Percentiles rank a stretch among this genome's conserved stretches.
These are phyloP conservation scores for Pseudozyma sp. DNA, from an alignment of 1,284 basidiomycete genomes.

Conservation along the genomic window DNA sequence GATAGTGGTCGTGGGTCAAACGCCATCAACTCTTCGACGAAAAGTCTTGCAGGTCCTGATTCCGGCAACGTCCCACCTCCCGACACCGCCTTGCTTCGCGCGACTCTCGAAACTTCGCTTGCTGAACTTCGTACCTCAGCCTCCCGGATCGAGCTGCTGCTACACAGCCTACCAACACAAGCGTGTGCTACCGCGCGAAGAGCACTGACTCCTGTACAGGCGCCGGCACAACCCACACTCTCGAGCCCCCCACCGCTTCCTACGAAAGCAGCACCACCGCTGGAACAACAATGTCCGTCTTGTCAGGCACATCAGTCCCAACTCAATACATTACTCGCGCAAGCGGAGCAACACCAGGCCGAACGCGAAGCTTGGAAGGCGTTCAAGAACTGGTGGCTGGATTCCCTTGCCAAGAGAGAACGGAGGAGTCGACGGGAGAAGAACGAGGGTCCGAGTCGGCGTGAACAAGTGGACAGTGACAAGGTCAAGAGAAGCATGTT, in stretches of 20 bases:
- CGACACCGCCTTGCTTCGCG: neutral
- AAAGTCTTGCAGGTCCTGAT: neutral
- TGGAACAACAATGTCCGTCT: neutral
- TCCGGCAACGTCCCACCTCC: neutral
- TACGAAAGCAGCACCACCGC: neutral
- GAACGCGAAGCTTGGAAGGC: conserved; percentile 29
- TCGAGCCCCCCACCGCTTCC: neutral
- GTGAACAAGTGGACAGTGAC: neutral
- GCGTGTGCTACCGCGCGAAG: neutral
- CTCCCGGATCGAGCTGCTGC: conserved; percentile 2
- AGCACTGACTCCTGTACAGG: neutral
- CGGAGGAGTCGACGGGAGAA: neutral
- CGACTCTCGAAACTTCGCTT: conserved; percentile 6
- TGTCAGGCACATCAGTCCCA: neutral
- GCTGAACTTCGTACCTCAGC: neutral
- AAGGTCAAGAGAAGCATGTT: neutral
- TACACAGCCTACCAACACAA: neutral
- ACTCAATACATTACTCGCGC: conserved; percentile 1
- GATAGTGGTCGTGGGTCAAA: neutral
- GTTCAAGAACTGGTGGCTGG: conserved; percentile 45
- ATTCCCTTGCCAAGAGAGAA: conserved; percentile 16
- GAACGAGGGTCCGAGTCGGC: neutral
- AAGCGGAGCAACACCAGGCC: conserved; percentile 5
- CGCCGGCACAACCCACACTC: conserved; percentile 6
- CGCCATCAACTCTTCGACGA: neutral